Evolutionary conservation across 2,329 filamentous ascomycete species (phyloP).

Genomic region (Trematosphaeria pertusa): DNA sequence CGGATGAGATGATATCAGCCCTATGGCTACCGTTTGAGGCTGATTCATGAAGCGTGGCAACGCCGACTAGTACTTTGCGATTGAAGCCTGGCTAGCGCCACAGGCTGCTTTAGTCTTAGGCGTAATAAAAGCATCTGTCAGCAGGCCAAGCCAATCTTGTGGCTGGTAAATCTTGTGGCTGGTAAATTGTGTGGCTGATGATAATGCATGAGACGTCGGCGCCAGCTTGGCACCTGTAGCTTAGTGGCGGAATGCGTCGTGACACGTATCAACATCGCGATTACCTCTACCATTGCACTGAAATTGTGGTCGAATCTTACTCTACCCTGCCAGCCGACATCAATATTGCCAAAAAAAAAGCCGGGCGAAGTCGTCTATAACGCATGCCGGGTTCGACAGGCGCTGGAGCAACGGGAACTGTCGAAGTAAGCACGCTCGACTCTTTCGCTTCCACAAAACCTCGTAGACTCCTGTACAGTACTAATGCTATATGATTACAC

Average conservation of each 20-base stretch:
- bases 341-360: constrained; percentile 1
- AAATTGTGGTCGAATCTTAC: not conserved
- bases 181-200: not conserved
- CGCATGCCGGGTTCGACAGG: not conserved
- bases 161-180: not conserved
- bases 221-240: not conserved
- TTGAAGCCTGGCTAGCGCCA: no score
- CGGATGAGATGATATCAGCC: not conserved
- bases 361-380: not conserved
- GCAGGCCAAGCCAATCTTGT: no score
- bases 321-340: constrained; percentile 1
- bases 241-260: not conserved
- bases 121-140: no score
- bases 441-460: not conserved
- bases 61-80: not conserved
- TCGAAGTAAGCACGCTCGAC: not conserved
- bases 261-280: not conserved
- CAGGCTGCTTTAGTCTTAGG: no score
- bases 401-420: not conserved
- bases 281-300: no score
- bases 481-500: constrained; percentile 1
- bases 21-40: not conserved
- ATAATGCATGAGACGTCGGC: not conserved
- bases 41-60: not conserved
- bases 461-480: constrained; percentile 2